Evolutionary conservation across 2,329 filamentous ascomycete genomes (phyloP).

Genomic region (Ophiostoma pallidulum): DNA sequence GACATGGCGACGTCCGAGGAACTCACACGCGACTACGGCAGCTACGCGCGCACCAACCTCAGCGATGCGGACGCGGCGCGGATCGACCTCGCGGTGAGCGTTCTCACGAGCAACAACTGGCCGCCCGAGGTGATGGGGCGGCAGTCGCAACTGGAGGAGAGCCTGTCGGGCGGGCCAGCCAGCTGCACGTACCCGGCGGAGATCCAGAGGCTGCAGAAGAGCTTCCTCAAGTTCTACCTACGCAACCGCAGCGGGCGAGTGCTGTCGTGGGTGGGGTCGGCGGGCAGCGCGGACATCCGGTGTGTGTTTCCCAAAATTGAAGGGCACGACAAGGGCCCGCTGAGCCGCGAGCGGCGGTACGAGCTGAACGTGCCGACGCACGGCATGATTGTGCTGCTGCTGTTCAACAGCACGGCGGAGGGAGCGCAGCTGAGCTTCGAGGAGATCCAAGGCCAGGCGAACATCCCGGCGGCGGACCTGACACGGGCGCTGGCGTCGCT

Average conservation of each 20-base stretch:
- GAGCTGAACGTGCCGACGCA: slow-evolving; percentile 90
- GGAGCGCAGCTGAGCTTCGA: slow-evolving; percentile 43
- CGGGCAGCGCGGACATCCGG: slow-evolving; percentile 76
- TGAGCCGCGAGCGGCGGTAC: slow-evolving; percentile 62
- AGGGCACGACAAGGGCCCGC: slow-evolving; percentile 54
- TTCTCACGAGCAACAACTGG: slow-evolving; percentile 92
- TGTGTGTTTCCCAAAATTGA: slow-evolving; percentile 65
- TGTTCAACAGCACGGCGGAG: slow-evolving; percentile 71
- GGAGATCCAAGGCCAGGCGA: slow-evolving; percentile 74
- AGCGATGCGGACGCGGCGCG: slow-evolving; percentile 37
- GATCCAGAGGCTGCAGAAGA: slow-evolving; percentile 66
- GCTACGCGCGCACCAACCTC: slow-evolving; percentile 45
- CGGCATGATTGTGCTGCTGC: slow-evolving; percentile 77
- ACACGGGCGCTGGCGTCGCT: slow-evolving; percentile 71
- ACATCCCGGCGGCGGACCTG: slow-evolving; percentile 66
- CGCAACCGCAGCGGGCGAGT: slow-evolving; percentile 79
- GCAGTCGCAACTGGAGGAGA: slow-evolving; percentile 40
- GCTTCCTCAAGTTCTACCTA: slow-evolving; percentile 83
- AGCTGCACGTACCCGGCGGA: slow-evolving; percentile 63
- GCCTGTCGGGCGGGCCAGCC: slow-evolving; percentile 15
- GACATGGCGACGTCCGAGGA: slow-evolving; percentile 87
- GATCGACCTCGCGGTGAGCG: slow-evolving; percentile 72
- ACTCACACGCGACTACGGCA: slow-evolving; percentile 66
- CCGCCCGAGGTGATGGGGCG: slow-evolving; percentile 78
- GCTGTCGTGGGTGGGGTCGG: slow-evolving; percentile 67